Conservation (phyloP, 2,329 filamentous ascomycete genomes). For the Sporothrix sp. region DNA sequence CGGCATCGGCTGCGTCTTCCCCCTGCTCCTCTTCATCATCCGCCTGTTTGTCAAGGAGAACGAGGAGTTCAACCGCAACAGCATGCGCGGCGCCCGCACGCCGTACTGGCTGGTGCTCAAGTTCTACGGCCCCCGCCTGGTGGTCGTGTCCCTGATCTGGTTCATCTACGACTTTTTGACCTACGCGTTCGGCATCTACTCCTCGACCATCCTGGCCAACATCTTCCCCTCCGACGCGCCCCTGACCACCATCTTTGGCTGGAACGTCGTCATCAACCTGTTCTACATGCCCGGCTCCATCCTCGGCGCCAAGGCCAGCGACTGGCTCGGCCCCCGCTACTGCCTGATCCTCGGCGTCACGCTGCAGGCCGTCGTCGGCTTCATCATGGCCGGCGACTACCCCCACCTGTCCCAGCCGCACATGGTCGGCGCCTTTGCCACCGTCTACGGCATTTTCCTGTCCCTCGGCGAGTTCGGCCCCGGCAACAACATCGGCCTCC, state of each 20-base stretch:
- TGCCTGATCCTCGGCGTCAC: slow-evolving; percentile 62
- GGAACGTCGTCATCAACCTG: slow-evolving; percentile 79
- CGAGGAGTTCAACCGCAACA: slow-evolving; percentile 63
- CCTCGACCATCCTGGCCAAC: slow-evolving; percentile 59
- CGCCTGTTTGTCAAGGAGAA: slow-evolving; percentile 68
- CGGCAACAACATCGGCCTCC: slow-evolving; percentile 81
- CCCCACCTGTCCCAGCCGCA: slow-evolving; percentile 52
- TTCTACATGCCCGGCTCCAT: slow-evolving; percentile 83
- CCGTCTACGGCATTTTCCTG: slow-evolving; percentile 71
- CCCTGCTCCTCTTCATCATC: slow-evolving; percentile 58
- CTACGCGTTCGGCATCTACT: slow-evolving; percentile 83
- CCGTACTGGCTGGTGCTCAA: slow-evolving; percentile 46
- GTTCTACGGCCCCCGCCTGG: slow-evolving; percentile 67
- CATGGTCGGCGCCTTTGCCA: slow-evolving; percentile 66
- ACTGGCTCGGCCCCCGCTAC: slow-evolving; percentile 68
- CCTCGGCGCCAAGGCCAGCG: slow-evolving; percentile 64
- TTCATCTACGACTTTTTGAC: slow-evolving; percentile 78
- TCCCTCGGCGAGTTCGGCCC: slow-evolving; percentile 73
- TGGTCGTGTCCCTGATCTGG: slow-evolving; percentile 66
- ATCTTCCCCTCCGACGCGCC: slow-evolving; percentile 50
- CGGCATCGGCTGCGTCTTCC: slow-evolving; percentile 70
- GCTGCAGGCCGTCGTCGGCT: slow-evolving; percentile 68
- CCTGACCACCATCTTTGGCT: slow-evolving; percentile 72
- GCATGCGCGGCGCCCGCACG: slow-evolving; percentile 52
- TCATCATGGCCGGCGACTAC: slow-evolving; percentile 81